phyloP scores from a whole-genome alignment of 768 basidiomycete species.

The Lanmaoa rubissima region DNA sequence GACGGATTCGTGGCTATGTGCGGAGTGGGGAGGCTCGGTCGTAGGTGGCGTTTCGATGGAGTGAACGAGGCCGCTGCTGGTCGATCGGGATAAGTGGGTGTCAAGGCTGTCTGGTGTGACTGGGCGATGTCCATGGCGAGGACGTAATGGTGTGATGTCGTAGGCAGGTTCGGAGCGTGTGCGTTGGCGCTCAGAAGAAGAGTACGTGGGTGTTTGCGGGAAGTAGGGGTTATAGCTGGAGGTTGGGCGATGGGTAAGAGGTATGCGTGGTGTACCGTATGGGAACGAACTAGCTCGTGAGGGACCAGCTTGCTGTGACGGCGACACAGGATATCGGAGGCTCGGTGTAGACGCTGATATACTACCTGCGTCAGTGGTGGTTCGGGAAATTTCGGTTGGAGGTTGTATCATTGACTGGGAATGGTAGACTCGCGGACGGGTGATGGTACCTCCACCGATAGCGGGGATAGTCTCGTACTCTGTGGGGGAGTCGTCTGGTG shows the following conservation, averaged over 20 bases:
- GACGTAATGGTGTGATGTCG: conserved; percentile 24
- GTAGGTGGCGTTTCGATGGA: conserved; percentile 49
- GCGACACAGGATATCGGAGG: conserved; percentile 2
- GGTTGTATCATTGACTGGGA: conserved; percentile 75
- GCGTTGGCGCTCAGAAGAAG: conserved; percentile 1
- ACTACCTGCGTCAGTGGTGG: conserved; percentile 56
- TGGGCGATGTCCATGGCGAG: conserved; percentile 33
- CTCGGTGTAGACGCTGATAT: neutral
- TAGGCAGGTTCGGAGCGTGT: conserved; percentile 18
- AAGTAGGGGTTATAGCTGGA: conserved; percentile 18
- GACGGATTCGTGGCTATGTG: conserved; percentile 16
- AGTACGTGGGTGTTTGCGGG: conserved; percentile 3
- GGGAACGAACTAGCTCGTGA: conserved; percentile 13
- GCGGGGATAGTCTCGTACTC: conserved; percentile 91
- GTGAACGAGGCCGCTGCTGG: conserved; percentile 42
- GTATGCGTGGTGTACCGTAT: conserved; percentile 5
- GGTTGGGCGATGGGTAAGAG: conserved; percentile 19
- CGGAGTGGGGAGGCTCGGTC: conserved; percentile 25
- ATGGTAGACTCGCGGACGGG: conserved; percentile 81
- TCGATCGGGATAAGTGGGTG: conserved; percentile 50
- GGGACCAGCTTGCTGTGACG: conserved; percentile 31
- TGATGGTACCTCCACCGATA: conserved; percentile 86
- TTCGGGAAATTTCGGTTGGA: conserved; percentile 28
- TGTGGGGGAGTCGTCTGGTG: conserved; percentile 42
- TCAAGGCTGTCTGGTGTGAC: conserved; percentile 51